A percentile compares a stretch with the other conserved stretches of the same genome.
Evolutionary conservation across 2,329 filamentous ascomycete species (phyloP).

Genomic region (Coniochaeta hoffmannii): DNA sequence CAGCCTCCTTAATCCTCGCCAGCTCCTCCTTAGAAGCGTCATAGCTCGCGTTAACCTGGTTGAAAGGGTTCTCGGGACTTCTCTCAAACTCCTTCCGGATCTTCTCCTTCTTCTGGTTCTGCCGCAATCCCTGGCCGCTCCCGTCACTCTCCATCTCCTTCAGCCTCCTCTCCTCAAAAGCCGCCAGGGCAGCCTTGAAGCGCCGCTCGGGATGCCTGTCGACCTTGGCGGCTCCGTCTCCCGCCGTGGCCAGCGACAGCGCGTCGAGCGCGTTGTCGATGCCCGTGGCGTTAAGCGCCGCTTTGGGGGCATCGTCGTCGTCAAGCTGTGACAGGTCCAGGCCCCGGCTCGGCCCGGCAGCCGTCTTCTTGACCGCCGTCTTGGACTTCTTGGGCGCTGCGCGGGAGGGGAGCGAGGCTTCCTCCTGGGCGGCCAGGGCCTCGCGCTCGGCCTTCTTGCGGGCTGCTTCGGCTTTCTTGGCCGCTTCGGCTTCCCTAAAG

Average conservation of each 20-base stretch:
- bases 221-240: conserved; percentile 56
- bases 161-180: conserved; percentile 73
- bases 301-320: conserved; percentile 42
- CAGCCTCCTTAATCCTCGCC: conserved; percentile 52
- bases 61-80: conserved; percentile 91
- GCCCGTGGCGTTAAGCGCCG: conserved; percentile 69
- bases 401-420: conserved; percentile 53
- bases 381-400: conserved; percentile 61
- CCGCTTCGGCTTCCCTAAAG: conserved; percentile 70
- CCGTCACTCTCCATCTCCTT: conserved; percentile 81
- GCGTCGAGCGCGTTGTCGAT: conserved; percentile 94
- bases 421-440: conserved; percentile 75
- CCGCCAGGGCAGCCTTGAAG: conserved; percentile 77
- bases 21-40: conserved; percentile 77
- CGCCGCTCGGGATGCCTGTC: conserved; percentile 85
- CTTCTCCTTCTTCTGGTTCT: conserved; percentile 77
- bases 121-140: conserved; percentile 60
- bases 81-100: conserved; percentile 92
- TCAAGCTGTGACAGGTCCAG: conserved; percentile 73
- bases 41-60: conserved; percentile 69
- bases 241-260: conserved; percentile 52
- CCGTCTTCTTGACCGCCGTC: conserved; percentile 58
- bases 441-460: conserved; percentile 91
- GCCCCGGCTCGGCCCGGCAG: conserved; percentile 41
- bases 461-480: conserved; percentile 73